These are phyloP conservation scores for Solanum gandarillasii DNA, from an alignment of 257 asterid species.

Conservation along the genomic window DNA sequence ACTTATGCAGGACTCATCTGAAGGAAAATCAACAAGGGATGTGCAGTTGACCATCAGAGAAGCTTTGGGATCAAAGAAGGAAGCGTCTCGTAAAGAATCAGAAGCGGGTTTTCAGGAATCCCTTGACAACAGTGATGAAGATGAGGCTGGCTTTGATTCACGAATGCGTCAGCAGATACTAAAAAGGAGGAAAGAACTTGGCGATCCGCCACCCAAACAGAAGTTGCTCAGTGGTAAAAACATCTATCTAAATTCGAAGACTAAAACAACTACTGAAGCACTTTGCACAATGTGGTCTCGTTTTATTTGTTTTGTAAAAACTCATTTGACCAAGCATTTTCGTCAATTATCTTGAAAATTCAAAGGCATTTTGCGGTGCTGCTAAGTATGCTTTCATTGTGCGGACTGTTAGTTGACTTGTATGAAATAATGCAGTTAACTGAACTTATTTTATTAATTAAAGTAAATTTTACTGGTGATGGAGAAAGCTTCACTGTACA, in stretches of 20 bases:
- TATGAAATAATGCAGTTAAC: background rate
- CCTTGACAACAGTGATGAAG: constrained; percentile 60
- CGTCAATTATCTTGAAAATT: background rate
- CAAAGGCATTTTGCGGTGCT: background rate
- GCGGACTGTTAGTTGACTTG: background rate
- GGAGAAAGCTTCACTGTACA: background rate
- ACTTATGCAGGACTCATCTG: constrained; percentile 51
- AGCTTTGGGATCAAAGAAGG: constrained; percentile 69
- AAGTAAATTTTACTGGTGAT: background rate
- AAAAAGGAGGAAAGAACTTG: constrained; percentile 63
- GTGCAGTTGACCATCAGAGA: constrained; percentile 66
- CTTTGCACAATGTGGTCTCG: background rate
- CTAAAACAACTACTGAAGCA: background rate
- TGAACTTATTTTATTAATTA: background rate
- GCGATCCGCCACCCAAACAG: constrained; percentile 41
- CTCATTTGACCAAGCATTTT: background rate
- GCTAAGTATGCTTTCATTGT: background rate
- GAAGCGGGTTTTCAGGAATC: constrained; percentile 33
- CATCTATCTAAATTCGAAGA: background rate
- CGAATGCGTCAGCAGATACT: constrained; percentile 92
- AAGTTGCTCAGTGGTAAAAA: constrained; percentile 44
- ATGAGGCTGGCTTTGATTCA: constrained; percentile 71
- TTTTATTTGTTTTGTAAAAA: background rate
- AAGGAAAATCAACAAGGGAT: constrained; percentile 44
- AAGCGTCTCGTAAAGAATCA: constrained; percentile 33